A percentile compares a stretch with the other conserved stretches of the same genome.
phyloP scores from a whole-genome alignment of 371 early-diverging fungal genomes.

The Apophysomyces sp. region DNA sequence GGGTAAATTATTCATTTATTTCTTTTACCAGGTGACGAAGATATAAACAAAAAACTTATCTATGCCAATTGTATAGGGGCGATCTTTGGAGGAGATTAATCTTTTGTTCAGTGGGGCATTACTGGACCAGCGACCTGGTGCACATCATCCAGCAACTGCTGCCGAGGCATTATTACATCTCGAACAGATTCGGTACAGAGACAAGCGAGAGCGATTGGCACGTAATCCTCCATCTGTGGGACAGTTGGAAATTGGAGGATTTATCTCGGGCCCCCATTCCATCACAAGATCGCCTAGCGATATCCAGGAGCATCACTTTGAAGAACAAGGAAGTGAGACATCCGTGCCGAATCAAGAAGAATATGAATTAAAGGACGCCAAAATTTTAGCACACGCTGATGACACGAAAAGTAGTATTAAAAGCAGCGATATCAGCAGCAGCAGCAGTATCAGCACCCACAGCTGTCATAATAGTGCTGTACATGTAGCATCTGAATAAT shows the following conservation, averaged over 20 bases:
- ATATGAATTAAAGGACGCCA: not conserved
- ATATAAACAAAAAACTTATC: not conserved
- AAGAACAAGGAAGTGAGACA: not conserved
- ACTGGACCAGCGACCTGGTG: conserved; percentile 40
- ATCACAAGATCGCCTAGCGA: not conserved
- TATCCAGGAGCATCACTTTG: not conserved
- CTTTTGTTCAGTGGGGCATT: conserved; percentile 49
- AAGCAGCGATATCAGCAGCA: not conserved
- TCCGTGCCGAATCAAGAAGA: not conserved
- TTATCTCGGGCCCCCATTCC: not conserved
- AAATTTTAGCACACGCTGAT: not conserved
- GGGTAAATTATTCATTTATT: conserved; percentile 26
- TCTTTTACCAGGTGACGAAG: too few species aligned
- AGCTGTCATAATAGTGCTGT: not conserved
- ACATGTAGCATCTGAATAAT: not conserved
- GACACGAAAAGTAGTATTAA: not conserved
- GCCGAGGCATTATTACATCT: conserved; percentile 31
- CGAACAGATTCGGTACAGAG: conserved; percentile 12
- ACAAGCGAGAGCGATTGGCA: conserved; percentile 11
- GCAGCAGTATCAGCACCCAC: not conserved
- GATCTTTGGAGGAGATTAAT: conserved; percentile 48
- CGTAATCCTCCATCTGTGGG: conserved; percentile 4
- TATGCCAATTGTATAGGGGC: conserved; percentile 13
- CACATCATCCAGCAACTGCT: conserved; percentile 50
- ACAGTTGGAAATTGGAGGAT: not conserved